A percentile compares a stretch with the other conserved stretches of the same genome.
phyloP scores from a whole-genome alignment of 176 grass and related monocot genomes.

The Tuctoria greenei region DNA sequence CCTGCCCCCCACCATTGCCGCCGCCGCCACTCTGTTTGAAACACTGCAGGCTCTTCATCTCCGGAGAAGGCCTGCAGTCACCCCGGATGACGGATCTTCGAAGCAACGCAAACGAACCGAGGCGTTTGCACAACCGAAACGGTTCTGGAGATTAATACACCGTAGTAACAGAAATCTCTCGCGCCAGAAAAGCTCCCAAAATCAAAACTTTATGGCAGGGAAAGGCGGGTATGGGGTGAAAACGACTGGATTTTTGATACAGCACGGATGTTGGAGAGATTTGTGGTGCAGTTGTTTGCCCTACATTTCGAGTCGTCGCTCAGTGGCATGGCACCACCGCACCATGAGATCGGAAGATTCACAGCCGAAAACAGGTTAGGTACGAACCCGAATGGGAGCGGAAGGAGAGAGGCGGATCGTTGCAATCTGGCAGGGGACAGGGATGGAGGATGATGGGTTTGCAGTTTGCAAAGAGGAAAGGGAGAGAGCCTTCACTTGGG shows the following conservation, averaged over 20 bases:
- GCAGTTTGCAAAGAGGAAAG: background rate
- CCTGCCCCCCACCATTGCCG: conserved; percentile 23
- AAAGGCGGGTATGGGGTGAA: background rate
- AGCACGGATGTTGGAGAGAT: conserved; percentile 6
- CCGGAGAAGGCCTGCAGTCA: background rate
- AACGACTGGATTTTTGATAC: background rate
- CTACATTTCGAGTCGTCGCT: conserved; percentile 48
- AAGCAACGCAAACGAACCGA: conserved; percentile 33
- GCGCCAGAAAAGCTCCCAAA: background rate
- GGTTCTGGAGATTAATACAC: background rate
- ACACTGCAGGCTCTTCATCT: conserved; percentile 81
- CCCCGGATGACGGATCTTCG: background rate
- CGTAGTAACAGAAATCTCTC: background rate
- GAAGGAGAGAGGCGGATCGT: background rate
- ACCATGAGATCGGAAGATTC: background rate
- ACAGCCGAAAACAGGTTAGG: conserved; percentile 8
- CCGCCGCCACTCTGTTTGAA: conserved; percentile 57
- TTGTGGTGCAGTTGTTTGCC: background rate
- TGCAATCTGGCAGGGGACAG: background rate
- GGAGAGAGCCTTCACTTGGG: background rate
- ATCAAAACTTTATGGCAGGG: conserved; percentile 5
- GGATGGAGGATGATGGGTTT: background rate
- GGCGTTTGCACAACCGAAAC: background rate
- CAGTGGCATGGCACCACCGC: background rate
- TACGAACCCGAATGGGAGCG: background rate